phyloP scores from a whole-genome alignment of 1,139 yeast species.

The Hemisphaericaspora xylanilytica region DNA sequence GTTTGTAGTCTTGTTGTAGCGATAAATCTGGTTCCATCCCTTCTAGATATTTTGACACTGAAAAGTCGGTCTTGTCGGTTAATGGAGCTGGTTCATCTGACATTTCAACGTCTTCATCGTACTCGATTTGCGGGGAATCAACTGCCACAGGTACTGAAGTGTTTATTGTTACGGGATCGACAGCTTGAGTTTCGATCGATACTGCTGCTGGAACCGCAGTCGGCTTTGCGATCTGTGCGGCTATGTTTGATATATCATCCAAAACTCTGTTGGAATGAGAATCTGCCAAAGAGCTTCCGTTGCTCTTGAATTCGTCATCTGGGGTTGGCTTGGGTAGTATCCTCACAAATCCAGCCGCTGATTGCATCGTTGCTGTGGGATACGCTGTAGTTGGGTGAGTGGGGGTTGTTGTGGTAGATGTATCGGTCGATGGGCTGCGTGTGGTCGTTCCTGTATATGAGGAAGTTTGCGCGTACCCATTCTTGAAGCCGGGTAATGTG shows the following conservation, averaged over 20 bases:
- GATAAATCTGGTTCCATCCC: conserved; percentile 7
- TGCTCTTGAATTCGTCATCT: not conserved
- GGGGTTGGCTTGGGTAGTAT: not conserved
- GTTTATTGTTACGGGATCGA: not conserved
- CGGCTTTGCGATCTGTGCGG: not conserved
- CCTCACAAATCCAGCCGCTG: too few species aligned
- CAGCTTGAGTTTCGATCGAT: not conserved
- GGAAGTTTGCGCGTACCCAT: too few species aligned
- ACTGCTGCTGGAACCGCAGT: not conserved
- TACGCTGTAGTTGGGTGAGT: too few species aligned
- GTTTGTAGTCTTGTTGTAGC: conserved; percentile 26
- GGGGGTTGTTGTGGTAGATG: too few species aligned
- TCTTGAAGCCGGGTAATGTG: not conserved
- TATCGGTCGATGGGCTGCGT: too few species aligned
- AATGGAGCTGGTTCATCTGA: conserved; percentile 1
- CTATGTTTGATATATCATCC: not conserved
- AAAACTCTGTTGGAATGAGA: not conserved
- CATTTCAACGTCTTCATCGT: not conserved
- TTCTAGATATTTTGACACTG: conserved; percentile 2
- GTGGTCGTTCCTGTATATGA: too few species aligned
- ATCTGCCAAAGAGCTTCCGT: not conserved
- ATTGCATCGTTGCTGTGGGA: too few species aligned
- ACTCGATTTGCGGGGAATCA: too few species aligned
- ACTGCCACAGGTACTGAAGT: too few species aligned
- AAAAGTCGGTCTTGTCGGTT: not conserved